Evolutionary conservation across 768 basidiomycete species (phyloP), one percentile per base, ranked within the genome.

Genomic region (Psilocybe tampanensis): DNA sequence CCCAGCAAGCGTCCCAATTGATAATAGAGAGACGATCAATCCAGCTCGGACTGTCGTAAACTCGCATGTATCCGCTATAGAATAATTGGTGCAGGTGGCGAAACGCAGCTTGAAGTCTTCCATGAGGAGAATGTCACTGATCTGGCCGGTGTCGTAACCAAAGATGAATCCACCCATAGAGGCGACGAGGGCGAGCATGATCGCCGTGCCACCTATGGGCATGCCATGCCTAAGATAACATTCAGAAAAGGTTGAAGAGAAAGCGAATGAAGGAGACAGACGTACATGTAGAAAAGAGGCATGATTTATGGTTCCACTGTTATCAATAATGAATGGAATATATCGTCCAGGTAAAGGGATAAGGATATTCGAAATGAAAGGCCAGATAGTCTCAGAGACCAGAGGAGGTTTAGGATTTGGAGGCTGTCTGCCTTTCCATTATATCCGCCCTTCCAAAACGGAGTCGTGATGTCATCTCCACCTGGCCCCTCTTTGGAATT

Each of bases 71-170:
- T 66, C 36, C 36, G 36, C 36, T 62, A 2, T 66, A 68, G 47
- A 73, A 76, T 9, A 72, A 19, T 70, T 74, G 0, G 68, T 54
- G 64, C 86, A 86, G 15, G 72, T 70, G 1, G 79, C 87, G 64
- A 92, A 90, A 13, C 89, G 84, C 9, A 76, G 71, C 33, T 80
- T 72, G 68, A 90, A 90, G 70, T 89, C 85, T 11, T 79, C 67
- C 87, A 91, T 89, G 69, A 89, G 72, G 23, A 89, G 73, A 62
- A 92, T 88, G 66, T 88, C 87, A 50, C 85, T 85, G 60, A 92
- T 91, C 68, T 91, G 89, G 22, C 89, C 89, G 12, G 87, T 90
- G 68, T 89, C 86, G 61, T 88, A 88, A 52, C 82, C 83, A 54
- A 84, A 85, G 58, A 85, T 84, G 70, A 84, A 84, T 45, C 89